Evolutionary conservation across 352 stramenopile species (phyloP).

Genomic region (Blastocystis hominis): DNA sequence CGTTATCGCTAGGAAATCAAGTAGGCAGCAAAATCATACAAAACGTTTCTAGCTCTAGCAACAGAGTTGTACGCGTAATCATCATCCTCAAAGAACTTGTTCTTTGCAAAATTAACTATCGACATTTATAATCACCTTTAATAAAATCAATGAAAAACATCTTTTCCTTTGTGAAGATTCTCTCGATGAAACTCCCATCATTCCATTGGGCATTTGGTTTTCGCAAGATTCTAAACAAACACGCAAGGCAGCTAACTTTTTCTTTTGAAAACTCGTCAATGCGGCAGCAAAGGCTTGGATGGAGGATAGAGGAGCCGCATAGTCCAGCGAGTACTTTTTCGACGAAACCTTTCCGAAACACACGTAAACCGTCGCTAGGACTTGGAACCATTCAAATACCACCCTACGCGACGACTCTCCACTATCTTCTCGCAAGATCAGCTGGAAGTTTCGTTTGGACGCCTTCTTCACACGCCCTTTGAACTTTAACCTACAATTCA

Average conservation of each 20-base stretch:
- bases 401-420: neutral
- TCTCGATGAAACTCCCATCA: neutral
- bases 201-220: neutral
- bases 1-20: slow-evolving; percentile 3
- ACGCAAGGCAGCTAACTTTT: slow-evolving; percentile 8
- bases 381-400: neutral
- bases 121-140: slow-evolving; percentile 27
- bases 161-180: neutral
- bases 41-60: slow-evolving; percentile 11
- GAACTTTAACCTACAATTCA: slow-evolving; percentile 49
- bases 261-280: slow-evolving; percentile 54
- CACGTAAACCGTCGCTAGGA: neutral
- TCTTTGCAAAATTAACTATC: slow-evolving; percentile 48
- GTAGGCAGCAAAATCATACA: neutral
- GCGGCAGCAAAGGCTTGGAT: slow-evolving; percentile 43
- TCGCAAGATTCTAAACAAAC: neutral
- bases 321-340: slow-evolving; percentile 19
- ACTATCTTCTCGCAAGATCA: slow-evolving; percentile 32
- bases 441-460: slow-evolving; percentile 57
- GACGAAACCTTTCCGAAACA: slow-evolving; percentile 45
- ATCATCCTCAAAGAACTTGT: slow-evolving; percentile 58
- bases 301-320: slow-evolving; percentile 41
- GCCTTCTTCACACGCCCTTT: slow-evolving; percentile 18
- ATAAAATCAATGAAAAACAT: neutral
- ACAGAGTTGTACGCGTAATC: slow-evolving; percentile 43